Base-by-base conservation (phyloP, 192 early-diverging fungal genomes). In the Gaertneriomyces sp. region DNA sequence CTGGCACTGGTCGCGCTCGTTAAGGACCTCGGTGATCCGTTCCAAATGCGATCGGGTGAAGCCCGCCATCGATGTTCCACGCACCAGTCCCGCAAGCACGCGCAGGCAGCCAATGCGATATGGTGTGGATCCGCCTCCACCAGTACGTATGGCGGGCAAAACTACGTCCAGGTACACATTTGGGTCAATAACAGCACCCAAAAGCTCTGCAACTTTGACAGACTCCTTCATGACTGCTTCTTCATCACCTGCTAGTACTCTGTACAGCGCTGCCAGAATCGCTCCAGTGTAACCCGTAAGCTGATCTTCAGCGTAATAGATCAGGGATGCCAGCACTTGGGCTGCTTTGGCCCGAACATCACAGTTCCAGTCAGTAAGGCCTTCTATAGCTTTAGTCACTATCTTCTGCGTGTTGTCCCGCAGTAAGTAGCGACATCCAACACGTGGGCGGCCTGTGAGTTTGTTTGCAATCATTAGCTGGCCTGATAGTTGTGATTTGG, bases 331-430 rank as follows among this genome's bases (percentile, higher is more conserved):
- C 40, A 86, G 61, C 5, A 77, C 64, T 51, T 66, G 63, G 4
- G 72, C 70, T 7, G 68, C 64, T 65, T 81, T 72, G 39, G 42
- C 44, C 8, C 84, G 68, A 19, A 66, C 60, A 4, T 85, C 82
- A 4, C 63, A 63, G 43, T 69, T 80, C 84, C 84, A 86, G 47
- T 82, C 73, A 3, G 53, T 20, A 42, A 86, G 43, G 4, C 72
- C 79, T 50, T 69, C 80, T 5, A 83, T 40, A 39, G 74, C 25
- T 40, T 63, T 63, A 6, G 39, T 57, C 5, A 79, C 62, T n/a
- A 74, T 79, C 70, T 86, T 86, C 58, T 78, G 72, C 5, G 71
- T 77, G 61, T 79, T 82, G 40, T 86, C 84, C 25, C 82, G 68
- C 17, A 77, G 78, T 16, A 81, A 52, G 53, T 82, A 75, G 20